These are phyloP conservation scores for Botrytis paeoniae DNA, from an alignment of 2,329 filamentous ascomycete species.

Conservation along the genomic window DNA sequence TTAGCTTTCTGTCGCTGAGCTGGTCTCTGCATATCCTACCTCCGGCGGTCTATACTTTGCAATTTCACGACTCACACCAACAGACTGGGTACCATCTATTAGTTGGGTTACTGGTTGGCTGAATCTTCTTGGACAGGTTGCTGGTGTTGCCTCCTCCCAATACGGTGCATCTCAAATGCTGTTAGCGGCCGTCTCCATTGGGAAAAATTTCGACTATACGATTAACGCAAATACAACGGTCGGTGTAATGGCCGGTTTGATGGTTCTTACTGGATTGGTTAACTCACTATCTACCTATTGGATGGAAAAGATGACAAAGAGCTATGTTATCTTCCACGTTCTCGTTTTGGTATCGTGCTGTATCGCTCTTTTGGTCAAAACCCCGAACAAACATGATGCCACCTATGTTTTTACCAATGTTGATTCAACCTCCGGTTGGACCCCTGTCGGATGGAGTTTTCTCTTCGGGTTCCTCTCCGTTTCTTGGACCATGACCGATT, in stretches of 20 bases:
- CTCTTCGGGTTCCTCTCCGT: slow-evolving; percentile 60
- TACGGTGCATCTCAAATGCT: slow-evolving; percentile 57
- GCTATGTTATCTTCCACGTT: slow-evolving; percentile 57
- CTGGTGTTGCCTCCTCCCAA: slow-evolving; percentile 54
- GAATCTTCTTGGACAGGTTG: slow-evolving; percentile 49
- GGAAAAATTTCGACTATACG: slow-evolving; percentile 45
- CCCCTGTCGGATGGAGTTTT: slow-evolving; percentile 52
- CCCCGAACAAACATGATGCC: slow-evolving; percentile 49
- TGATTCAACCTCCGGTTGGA: slow-evolving; percentile 51
- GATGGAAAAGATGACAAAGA: slow-evolving; percentile 57
- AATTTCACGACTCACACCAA: slow-evolving; percentile 51
- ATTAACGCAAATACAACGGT: slow-evolving; percentile 49
- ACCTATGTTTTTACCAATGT: slow-evolving; percentile 55
- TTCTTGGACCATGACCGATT: slow-evolving; percentile 59
- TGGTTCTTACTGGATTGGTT: slow-evolving; percentile 49
- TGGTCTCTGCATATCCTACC: slow-evolving; percentile 45
- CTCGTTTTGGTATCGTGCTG: slow-evolving; percentile 50
- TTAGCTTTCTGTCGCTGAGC: slow-evolving; percentile 40
- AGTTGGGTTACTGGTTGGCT: slow-evolving; percentile 49
- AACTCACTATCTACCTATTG: slow-evolving; percentile 56
- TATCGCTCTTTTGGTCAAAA: slow-evolving; percentile 50
- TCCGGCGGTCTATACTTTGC: slow-evolving; percentile 55
- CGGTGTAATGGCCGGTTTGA: slow-evolving; percentile 54
- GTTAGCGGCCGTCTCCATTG: slow-evolving; percentile 53
- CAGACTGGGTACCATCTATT: slow-evolving; percentile 47